Evolutionary conservation across 805 yeast genomes (phyloP), one percentile per base, ranked within the genome.

Genomic region (Saccharomyces kudriavzevii): DNA sequence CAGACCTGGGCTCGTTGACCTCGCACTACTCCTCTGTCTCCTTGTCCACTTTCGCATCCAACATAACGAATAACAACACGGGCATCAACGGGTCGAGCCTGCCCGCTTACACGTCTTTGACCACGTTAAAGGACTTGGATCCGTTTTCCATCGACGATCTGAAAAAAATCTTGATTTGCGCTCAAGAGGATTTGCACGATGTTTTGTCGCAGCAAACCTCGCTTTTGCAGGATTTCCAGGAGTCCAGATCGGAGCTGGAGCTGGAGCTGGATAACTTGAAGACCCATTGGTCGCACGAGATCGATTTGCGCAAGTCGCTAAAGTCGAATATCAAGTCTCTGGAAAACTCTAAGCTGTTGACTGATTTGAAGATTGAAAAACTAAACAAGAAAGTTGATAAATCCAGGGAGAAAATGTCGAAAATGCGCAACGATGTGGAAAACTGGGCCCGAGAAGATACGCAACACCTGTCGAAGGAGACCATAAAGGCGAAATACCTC

Each of bases 141-240:
- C 48, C 58, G 40, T 67, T 56, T 51, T 60, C 69, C 10, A 67
- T 68, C 24, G 67, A 62, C 3, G 70, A 68, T 52, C 54, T 68
- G 56, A 67, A 68, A 45, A 64, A 60, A 40, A 66, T 68, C 22
- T 52, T 69, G 45, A 63, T 66, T 4, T 65, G 68, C 51, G 61
- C 70, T 1, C 71, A 68, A 51, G 70, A 67, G 52, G 70, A 68
- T 52, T 50, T 68, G 53, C 72, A 67, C 52, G 67, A 66, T n/a
- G 67, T 68, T 3, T 52, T 68, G 10, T 55, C 60, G 14, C 69
- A 66, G 47, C 65, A 65, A 45, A 35, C 60, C 3, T 58, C 63
- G 5, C 45, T 60, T 3, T 53, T 63, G 24, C 63, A 64, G 45
- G 70, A 68, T 52, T 69, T 68, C 50, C 58, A 60, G 47, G 71